Evolutionary conservation across 75 land plant genomes (phyloP), one percentile per base, ranked within the genome.

Genomic region (Ceratopteris richardii): DNA sequence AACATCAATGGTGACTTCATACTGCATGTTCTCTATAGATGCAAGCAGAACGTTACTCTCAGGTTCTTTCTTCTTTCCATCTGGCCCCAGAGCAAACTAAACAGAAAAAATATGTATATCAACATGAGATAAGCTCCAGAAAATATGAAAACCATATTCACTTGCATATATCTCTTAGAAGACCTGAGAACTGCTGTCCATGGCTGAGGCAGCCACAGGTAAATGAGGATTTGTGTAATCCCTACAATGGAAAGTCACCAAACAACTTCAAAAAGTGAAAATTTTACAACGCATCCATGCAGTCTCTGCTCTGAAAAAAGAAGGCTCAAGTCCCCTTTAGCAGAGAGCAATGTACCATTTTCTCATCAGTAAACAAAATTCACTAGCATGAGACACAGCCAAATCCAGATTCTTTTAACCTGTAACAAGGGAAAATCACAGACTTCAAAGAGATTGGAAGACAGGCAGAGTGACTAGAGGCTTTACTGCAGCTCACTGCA

Each of bases 31-130:
- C 55, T 85, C 89, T 56, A 85, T 76, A 24, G 89, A 76, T 21
- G 85, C 89, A 62, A 85, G 82, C 51, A 85, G 71, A 25, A 85
- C 85, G 65, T 85, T 85, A 64, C 85, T 85, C 59, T 85, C 89
- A n/a, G 77, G 73, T 60, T 82, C 89, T 26, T 76, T 63, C 51
- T 79, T 85, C 31, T 68, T 82, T 23, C 82, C 89, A 77, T 85
- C 89, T 24, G 70, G 50, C 10, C 81, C 79, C 12, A 75, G 27
- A 31, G 24, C 46, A 36, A 64, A 53, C 66, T 69, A 64, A 66
- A 63, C n/a, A 22, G 48, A 20, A 63, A 33, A 33, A 3, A 9
- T n/a, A n/a, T n/a, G n/a, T n/a, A n/a, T n/a, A n/a, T n/a, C n/a
- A n/a, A n/a, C n/a, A n/a, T n/a, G n/a, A n/a, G 42, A 14, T 9